phyloP scores from a whole-genome alignment of 352 stramenopile genomes.

The Globisporangium splendens region DNA sequence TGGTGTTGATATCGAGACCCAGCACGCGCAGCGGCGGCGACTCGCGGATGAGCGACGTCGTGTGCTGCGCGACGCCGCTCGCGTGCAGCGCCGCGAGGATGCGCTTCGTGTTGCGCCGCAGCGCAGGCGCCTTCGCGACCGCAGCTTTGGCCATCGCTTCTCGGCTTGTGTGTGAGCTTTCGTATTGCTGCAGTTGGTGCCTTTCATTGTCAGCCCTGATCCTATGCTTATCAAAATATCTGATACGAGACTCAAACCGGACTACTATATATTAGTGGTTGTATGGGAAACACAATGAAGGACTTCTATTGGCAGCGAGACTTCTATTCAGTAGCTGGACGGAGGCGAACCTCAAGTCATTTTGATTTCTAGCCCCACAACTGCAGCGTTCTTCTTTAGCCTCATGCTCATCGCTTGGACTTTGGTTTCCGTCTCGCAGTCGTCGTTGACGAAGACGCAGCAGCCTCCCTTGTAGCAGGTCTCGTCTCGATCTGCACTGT shows the following conservation, averaged over 20 bases:
- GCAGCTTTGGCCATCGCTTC: constrained; percentile 17
- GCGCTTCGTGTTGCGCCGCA: constrained; percentile 45
- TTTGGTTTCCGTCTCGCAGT: constrained; percentile 17
- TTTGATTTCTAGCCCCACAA: no score
- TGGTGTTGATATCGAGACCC: constrained; percentile 83
- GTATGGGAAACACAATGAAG: no score
- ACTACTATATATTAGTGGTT: no score
- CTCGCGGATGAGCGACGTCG: constrained; percentile 22
- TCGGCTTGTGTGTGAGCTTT: not conserved
- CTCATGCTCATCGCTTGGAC: constrained; percentile 14
- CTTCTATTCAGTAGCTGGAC: constrained; percentile 4
- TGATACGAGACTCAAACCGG: no score
- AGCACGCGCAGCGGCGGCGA: constrained; percentile 52
- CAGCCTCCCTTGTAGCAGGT: constrained; percentile 14
- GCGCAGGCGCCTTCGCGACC: not conserved
- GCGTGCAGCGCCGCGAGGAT: constrained; percentile 50
- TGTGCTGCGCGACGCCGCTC: constrained; percentile 19
- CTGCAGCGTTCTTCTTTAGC: not conserved
- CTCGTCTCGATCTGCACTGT: constrained; percentile 70
- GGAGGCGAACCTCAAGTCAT: no score
- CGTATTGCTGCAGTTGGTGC: not conserved
- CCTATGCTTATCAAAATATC: no score
- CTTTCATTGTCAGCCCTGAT: no score
- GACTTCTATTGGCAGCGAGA: no score
- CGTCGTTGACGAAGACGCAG: constrained; percentile 3